phyloP scores from a whole-genome alignment of 2,329 filamentous ascomycete genomes.

The Rhexocercosporidium sp. region DNA sequence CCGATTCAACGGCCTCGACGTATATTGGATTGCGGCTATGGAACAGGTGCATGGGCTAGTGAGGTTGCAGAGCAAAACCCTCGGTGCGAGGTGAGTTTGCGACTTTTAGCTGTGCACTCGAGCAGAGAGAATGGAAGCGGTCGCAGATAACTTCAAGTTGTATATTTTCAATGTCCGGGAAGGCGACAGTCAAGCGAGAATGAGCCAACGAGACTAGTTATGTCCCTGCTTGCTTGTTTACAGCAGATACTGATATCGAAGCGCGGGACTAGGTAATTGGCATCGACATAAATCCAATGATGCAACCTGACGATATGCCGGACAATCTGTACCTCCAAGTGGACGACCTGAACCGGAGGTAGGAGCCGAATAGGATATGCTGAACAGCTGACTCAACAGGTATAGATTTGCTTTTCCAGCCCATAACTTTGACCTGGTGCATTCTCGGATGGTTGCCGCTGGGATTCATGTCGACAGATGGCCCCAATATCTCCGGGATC shows the following conservation, averaged over 20 bases:
- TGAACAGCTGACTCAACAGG: neutral
- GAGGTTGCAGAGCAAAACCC: slow-evolving; percentile 70
- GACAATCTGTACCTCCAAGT: slow-evolving; percentile 74
- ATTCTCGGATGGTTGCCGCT: slow-evolving; percentile 54
- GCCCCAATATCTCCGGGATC: slow-evolving; percentile 76
- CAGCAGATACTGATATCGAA: neutral
- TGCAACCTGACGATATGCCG: slow-evolving; percentile 67
- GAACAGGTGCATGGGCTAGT: slow-evolving; percentile 72
- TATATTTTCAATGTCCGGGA: neutral
- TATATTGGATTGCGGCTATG: slow-evolving; percentile 76
- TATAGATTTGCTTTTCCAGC: slow-evolving; percentile 68
- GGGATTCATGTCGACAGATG: slow-evolving; percentile 60
- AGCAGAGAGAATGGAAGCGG: no score
- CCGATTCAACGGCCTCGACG: slow-evolving; percentile 60
- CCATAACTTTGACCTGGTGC: slow-evolving; percentile 80
- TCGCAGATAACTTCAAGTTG: neutral
- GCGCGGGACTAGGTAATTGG: slow-evolving; percentile 64
- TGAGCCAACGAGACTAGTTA: no score
- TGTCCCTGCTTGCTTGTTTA: neutral
- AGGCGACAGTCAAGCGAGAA: neutral
- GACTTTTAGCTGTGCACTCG: neutral
- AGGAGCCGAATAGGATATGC: slow-evolving; percentile 27
- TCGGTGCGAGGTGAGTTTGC: slow-evolving; percentile 61
- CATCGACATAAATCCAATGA: slow-evolving; percentile 73
- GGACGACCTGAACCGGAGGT: slow-evolving; percentile 73